Base-by-base conservation (phyloP, 1,139 yeast genomes). In the Lodderomyces margitis region DNA sequence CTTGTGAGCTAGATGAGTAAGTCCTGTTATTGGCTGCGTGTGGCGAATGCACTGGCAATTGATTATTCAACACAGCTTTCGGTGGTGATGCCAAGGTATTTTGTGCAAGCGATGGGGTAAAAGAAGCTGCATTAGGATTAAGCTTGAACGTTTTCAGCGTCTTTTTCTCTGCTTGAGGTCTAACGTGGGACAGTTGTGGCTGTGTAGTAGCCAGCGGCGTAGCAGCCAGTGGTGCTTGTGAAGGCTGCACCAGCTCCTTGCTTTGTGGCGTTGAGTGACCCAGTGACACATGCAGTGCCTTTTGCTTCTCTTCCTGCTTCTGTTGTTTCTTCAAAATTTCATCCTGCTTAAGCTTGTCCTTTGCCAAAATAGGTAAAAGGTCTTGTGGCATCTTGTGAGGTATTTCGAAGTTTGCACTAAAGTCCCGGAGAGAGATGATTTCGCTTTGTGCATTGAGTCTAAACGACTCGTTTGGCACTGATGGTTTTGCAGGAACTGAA, bases 341-440 rank as follows among this genome's bases (percentile, higher is more conserved):
- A 46, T 79, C 80, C 56, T 81, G 87, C 56, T 80, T 81, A 21
- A 62, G 59, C 55, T 79, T 81, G 54, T 82, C 87, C 58, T 83
- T 84, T 6, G 91, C 70, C 36, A 85, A 68, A 28, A 86, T 83
- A 4, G 95, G 92, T 47, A 85, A 71, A 56, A 87, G 71, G 57
- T 88, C 96, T 27, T 78, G 59, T 5, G 96, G 96, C 55, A 83
- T 73, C 47, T 80, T 80, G 49, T 80, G 79, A 3, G 87, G 87
- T 21, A 88, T 79, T 62, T 87, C 87, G 62, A 87, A 87, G 52
- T 78, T 85, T 40, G 87, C 89, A 39, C 95, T 81, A 58, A 89
- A 89, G 58, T 86, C 87, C 48, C 80, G 81, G 45, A 88, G 70
- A n/a, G 92, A 87, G 50, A 84, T 83, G 51, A 87, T 80, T 66